Base-by-base conservation (phyloP, 768 basidiomycete species). In the Podaxis sp. region DNA sequence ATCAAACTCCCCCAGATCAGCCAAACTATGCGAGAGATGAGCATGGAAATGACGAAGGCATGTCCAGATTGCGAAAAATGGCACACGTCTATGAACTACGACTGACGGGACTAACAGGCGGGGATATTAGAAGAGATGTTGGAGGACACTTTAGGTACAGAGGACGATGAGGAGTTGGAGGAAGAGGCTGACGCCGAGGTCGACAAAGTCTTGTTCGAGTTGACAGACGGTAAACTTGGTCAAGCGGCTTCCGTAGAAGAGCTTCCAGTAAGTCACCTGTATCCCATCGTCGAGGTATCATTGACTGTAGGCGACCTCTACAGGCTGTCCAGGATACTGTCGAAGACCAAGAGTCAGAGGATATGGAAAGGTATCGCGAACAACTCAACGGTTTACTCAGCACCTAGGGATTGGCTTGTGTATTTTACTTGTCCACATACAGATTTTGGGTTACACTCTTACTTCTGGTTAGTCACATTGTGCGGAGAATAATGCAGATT, bases 41-140 rank as follows among this genome's bases (percentile, higher is more conserved):
- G 91, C 68, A 94, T 96, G 90, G 97, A 99, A 76, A 98, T 98
- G 97, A 98, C 93, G 65, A 98, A 98, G 85, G 96, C 90, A 66
- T 43, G 79, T 58, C 6, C 15, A 17, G 33, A 33, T 33, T 33
- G 29, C 7, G 7, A 33, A 33, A 8, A 33, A 29, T 13, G 41
- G 27, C 11, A 60, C 38, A 19, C 7, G 51, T 38, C 46, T 8
- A 33, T 52, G 41, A 29, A 13, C 49, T 43, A 41, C 40, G n/a
- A 41, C 59, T 50, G 19, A 66, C 19, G 8, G 55, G 19, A 58
- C 3, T n/a, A 12, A 47, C 66, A 98, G 96, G 94, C 95, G 37
- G 97, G 97, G 2, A 93, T 99, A 65, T 88, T 98, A 86, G 93
- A 94, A 68, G 97, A 99, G 73, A 98, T 98, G 97, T 77, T 99